Percentiles rank a stretch among this genome's conserved stretches.
These are phyloP conservation scores for Diacronema lutheri DNA, from an alignment of 78 protist species.

Conservation along the genomic window DNA sequence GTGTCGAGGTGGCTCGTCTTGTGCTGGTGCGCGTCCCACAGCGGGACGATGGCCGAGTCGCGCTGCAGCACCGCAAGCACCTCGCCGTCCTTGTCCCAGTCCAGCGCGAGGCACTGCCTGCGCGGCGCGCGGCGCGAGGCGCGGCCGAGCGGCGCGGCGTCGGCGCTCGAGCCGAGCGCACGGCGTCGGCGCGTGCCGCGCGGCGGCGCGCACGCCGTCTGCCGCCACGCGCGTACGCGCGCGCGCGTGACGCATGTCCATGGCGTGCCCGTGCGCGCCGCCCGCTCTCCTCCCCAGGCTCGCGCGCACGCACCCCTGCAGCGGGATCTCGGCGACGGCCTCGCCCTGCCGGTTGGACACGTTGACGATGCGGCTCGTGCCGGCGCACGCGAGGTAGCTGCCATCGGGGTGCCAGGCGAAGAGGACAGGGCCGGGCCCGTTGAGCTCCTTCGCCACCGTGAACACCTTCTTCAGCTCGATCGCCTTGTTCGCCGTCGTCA, in stretches of 20 bases:
- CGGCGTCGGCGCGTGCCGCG: too few species aligned
- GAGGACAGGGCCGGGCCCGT: background rate
- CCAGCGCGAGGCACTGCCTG: conserved; percentile 7
- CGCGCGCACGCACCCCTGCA: background rate
- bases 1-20: background rate
- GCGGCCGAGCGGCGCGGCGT: too few species aligned
- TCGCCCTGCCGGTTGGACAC: background rate
- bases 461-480: background rate
- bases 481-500: conserved; percentile 14
- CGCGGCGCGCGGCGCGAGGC: too few species aligned
- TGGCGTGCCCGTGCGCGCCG: too few species aligned
- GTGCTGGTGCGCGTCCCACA: conserved; percentile 28
- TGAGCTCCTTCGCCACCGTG: background rate
- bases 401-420: conserved; percentile 32
- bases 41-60: background rate
- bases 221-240: too few species aligned
- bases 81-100: conserved; percentile 53
- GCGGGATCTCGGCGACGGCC: background rate
- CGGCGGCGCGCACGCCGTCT: too few species aligned
- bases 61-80: conserved; percentile 46
- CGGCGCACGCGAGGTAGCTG: background rate
- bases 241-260: too few species aligned
- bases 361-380: conserved; percentile 1
- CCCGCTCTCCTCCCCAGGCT: too few species aligned
- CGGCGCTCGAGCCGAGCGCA: too few species aligned